Base-by-base conservation (phyloP, 768 basidiomycete genomes). In the Rhizopogon rudus region DNA sequence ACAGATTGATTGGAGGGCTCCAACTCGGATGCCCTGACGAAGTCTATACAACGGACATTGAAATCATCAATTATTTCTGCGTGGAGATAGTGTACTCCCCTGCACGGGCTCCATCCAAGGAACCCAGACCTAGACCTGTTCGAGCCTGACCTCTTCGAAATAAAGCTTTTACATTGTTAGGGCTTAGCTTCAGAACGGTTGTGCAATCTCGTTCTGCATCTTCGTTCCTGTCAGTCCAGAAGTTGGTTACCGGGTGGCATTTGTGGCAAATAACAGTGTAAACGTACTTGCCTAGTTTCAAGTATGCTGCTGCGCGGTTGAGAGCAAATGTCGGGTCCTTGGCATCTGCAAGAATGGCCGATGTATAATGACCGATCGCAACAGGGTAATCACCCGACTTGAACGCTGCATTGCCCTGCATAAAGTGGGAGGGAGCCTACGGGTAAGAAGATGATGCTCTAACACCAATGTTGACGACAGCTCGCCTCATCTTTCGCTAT, bases 251-350 rank as follows among this genome's bases (percentile, higher is more conserved):
- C 52, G 28, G 8, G 22, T 13, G 14, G 28, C 16, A 16, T 49
- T 8, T 2, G 9, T 14, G 46, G 37, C 28, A 55, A 25, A 31
- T 28, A 35, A 8, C 49, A 40, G 39, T 9, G 31, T 5, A 49
- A 71, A 86, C 92, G 75, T 77, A 93, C 93, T 96, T 97, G 81
- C 84, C 86, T 74, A 96, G 81, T 78, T 93, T 95, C 57, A 98
- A 80, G 75, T 95, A 95, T 28, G 93, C 91, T 37, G 91, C 89
- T 3, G 93, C 91, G 43, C 95, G 83, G 66, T 98, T 98, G 35
- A 95, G 77, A 35, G 87, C 84, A 59, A 86, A 89, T 0, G 91
- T 88, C n/a, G 81, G 75, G 63, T 96, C 91, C 0, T 67, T 74
- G 10, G 73, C 67, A 69, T 95, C 87, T 2, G 85, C 80, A 17